Base-by-base conservation (phyloP, 805 yeast species). In the Zygoascus biomembranicola region DNA sequence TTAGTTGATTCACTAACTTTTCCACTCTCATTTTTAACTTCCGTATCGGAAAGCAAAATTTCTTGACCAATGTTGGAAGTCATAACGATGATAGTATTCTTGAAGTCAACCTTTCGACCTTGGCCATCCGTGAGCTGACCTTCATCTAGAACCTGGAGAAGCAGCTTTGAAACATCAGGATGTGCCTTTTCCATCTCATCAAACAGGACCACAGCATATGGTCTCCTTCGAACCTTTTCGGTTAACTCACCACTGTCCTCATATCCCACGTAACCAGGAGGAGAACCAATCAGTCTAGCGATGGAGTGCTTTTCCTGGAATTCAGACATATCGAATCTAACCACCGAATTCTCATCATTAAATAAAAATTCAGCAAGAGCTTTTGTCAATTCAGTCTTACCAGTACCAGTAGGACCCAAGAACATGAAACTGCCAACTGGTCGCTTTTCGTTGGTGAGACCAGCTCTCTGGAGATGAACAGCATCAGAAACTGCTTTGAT, bases 141-240 rank as follows among this genome's bases (percentile, higher is more conserved):
- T 69, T 92, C 99, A 69, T 92, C 99, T 51, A 92, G 74, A 0
- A 92, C 98, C 69, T 94, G 99, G 55, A 92, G 73, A 49, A 92
- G 73, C 43, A 92, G 76, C 70, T 94, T 94, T 32, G 95, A 83
- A n/a, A 92, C 85, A 69, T 92, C 99, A 2, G 90, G 85, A 68
- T 94, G 98, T 0, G 99, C 98, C 69, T 92, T 92, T 64, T 92
- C 99, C 69, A 92, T 88, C 72, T 92, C 99, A 69, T 92, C 99
- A 67, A 92, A 94, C 54, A 92, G 72, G 1, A 92, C 85, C 28
- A 92, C 96, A 0, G 97, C 78, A 61, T 92, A 92, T 8, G 99
- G 99, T 64, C 90, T 90, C 63, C 98, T 79, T 66, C 97, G 80
- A 9, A 94, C 95, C 5, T 96, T 96, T 69, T 94, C 98, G 1